Percentiles rank a stretch among this genome's conserved stretches.
These are phyloP conservation scores for Tilletia setariae DNA, from an alignment of 1,284 basidiomycete species.

Conservation along the genomic window DNA sequence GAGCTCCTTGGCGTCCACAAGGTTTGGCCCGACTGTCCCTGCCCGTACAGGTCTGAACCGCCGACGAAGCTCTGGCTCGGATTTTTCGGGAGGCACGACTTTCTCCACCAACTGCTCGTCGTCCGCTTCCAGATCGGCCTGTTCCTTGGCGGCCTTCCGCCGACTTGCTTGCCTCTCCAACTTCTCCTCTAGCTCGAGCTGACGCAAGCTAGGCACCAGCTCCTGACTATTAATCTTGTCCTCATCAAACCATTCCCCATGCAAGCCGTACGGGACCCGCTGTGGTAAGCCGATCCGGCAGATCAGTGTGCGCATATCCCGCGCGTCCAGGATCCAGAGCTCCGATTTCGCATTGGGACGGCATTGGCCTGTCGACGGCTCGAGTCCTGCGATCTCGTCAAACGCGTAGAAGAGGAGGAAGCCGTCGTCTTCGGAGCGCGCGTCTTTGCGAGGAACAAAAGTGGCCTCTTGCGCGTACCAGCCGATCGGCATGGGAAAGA, in stretches of 20 bases:
- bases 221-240: constrained; percentile 46
- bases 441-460: constrained; percentile 53
- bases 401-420: constrained; percentile 59
- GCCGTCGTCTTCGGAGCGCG: constrained; percentile 57
- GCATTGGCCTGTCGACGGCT: constrained; percentile 52
- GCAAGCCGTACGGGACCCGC: constrained; percentile 55
- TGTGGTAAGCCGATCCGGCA: constrained; percentile 58
- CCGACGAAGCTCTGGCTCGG: too few species aligned
- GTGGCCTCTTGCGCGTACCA: constrained; percentile 58
- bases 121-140: too few species aligned
- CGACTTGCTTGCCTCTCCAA: not conserved
- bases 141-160: too few species aligned
- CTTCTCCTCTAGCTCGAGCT: not conserved
- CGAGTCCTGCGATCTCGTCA: constrained; percentile 56
- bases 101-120: too few species aligned
- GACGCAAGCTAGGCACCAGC: constrained; percentile 18
- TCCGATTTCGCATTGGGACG: constrained; percentile 53
- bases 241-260: constrained; percentile 52
- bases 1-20: too few species aligned
- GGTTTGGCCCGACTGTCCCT: too few species aligned
- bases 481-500: constrained; percentile 56
- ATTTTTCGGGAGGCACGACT: too few species aligned
- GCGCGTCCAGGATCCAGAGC: constrained; percentile 59
- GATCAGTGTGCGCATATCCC: constrained; percentile 54
- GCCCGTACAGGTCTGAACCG: too few species aligned